Percentiles rank a stretch among this genome's conserved stretches.
These are phyloP conservation scores for Erythrophleum ivorense DNA, from an alignment of 331 rosid species.

Conservation along the genomic window DNA sequence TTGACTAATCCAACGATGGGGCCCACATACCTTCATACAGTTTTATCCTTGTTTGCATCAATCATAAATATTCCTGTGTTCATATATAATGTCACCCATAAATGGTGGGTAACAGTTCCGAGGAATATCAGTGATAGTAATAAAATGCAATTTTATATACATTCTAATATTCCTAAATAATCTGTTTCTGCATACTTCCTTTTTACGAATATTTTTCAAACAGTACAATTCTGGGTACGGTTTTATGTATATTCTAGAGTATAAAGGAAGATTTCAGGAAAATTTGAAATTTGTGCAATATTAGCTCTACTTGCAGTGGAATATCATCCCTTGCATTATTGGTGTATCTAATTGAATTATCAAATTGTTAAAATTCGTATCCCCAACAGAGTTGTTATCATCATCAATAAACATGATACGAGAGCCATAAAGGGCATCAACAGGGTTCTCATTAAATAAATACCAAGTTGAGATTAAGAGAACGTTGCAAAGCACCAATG, in stretches of 20 bases:
- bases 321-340: slow-evolving; percentile 8
- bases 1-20: slow-evolving; percentile 43
- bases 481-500: slow-evolving; percentile 15
- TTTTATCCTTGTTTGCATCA: slow-evolving; percentile 2
- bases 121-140: slow-evolving; percentile 42
- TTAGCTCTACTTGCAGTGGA: slow-evolving; percentile 17
- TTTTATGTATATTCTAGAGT: slow-evolving; percentile 39
- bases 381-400: background rate
- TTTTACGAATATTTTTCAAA: slow-evolving; percentile 52
- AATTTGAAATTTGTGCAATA: background rate
- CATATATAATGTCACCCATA: background rate
- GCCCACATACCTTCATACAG: slow-evolving; percentile 46
- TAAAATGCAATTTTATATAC: slow-evolving; percentile 21
- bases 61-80: background rate
- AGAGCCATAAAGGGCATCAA: slow-evolving; percentile 39
- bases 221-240: slow-evolving; percentile 48
- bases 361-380: slow-evolving; percentile 30
- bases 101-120: slow-evolving; percentile 28
- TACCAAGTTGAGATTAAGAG: slow-evolving; percentile 31
- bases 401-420: slow-evolving; percentile 21
- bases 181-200: slow-evolving; percentile 31
- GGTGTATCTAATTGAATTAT: slow-evolving; percentile 17
- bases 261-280: slow-evolving; percentile 25
- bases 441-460: slow-evolving; percentile 36
- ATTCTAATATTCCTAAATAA: slow-evolving; percentile 53